These are phyloP conservation scores for Venustampulla echinocandica DNA, from an alignment of 495 filamentous ascomycete genomes.

Conservation along the genomic window DNA sequence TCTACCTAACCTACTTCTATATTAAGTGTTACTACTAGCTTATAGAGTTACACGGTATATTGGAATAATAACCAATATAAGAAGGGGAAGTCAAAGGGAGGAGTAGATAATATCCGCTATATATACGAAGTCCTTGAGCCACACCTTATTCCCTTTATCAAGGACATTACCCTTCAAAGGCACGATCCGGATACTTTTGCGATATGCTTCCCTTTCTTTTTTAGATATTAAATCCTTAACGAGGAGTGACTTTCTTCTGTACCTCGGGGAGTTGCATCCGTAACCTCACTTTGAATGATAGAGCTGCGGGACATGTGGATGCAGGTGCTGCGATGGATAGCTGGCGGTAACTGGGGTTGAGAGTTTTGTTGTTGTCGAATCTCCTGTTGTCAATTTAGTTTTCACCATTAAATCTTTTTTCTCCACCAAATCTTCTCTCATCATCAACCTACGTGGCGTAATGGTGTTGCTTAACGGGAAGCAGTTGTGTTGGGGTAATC, in stretches of 20 bases:
- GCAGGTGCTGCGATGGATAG: not conserved
- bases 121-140: too few species aligned
- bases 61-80: too few species aligned
- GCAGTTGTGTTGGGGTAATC: conserved; percentile 2
- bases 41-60: too few species aligned
- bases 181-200: too few species aligned
- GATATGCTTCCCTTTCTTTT: too few species aligned
- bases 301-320: not conserved
- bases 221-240: not conserved
- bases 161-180: too few species aligned
- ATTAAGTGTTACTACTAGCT: too few species aligned
- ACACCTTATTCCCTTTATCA: too few species aligned
- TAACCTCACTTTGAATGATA: not conserved
- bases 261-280: not conserved
- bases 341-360: not conserved
- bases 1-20: too few species aligned
- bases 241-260: not conserved
- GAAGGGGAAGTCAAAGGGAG: too few species aligned
- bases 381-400: not conserved
- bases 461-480: conserved; percentile 1
- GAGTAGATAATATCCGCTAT: too few species aligned
- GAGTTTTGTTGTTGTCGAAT: not conserved
- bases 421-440: not conserved
- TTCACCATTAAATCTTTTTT: not conserved
- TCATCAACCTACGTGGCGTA: conserved; percentile 1